Evolutionary conservation across 352 stramenopile genomes (phyloP).

Genomic region (Aphanomyces stellatus): DNA sequence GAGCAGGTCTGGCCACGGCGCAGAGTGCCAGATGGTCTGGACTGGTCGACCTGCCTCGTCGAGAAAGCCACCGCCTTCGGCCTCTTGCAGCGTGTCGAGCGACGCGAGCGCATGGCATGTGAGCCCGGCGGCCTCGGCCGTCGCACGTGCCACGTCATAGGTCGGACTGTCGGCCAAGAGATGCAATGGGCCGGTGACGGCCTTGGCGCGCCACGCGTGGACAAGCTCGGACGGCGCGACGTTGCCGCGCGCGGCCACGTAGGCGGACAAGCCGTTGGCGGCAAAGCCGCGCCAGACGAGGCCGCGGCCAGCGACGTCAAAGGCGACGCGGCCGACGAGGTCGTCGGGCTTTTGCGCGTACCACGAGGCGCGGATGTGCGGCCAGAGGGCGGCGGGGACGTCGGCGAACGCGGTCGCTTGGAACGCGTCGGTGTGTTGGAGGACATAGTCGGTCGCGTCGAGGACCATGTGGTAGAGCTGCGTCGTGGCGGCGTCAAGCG

Average conservation of each 20-base stretch:
- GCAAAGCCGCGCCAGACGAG: background rate
- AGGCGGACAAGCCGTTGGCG: background rate
- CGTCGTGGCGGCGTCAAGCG: constrained; percentile 3
- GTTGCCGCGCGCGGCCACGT: background rate
- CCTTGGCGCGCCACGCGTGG: background rate
- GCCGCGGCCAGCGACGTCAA: background rate
- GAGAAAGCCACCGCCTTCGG: background rate
- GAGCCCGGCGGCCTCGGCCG: background rate
- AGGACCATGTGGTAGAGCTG: constrained; percentile 13
- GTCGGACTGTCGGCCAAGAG: constrained; percentile 2
- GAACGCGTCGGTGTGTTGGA: background rate
- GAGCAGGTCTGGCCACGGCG: background rate
- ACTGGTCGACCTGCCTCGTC: background rate
- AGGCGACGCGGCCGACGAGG: background rate
- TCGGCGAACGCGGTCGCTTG: background rate
- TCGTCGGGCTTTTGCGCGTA: constrained; percentile 9
- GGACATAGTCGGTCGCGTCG: constrained; percentile 14
- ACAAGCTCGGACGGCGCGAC: background rate
- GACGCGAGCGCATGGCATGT: background rate
- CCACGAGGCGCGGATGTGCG: constrained; percentile 7
- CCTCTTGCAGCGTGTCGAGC: background rate
- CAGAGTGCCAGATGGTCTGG: background rate
- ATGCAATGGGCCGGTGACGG: background rate
- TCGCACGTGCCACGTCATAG: background rate
- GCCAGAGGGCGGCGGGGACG: background rate